phyloP scores from a whole-genome alignment of 352 stramenopile species.

The Globisporangium emineosum region DNA sequence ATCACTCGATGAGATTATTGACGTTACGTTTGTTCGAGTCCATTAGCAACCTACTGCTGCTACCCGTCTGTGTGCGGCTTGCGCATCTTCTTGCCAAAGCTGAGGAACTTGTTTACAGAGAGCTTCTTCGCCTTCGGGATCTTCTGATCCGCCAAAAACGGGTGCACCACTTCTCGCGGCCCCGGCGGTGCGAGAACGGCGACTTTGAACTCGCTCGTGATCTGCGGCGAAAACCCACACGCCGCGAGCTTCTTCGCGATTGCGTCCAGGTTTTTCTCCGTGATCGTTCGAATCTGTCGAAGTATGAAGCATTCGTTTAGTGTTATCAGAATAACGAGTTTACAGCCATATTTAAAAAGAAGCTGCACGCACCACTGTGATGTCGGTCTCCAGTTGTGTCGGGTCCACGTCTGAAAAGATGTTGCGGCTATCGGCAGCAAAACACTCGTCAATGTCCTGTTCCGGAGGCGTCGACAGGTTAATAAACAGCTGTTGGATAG shows the following conservation, averaged over 20 bases:
- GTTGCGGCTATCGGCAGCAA: conserved; percentile 61
- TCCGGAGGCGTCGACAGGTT: conserved; percentile 60
- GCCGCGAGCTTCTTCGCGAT: conserved; percentile 65
- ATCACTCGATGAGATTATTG: neutral
- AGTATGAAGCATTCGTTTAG: neutral
- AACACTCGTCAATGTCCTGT: conserved; percentile 74
- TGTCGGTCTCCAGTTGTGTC: conserved; percentile 54
- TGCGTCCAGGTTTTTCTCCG: conserved; percentile 69
- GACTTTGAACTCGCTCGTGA: conserved; percentile 51
- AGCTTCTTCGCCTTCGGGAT: conserved; percentile 61
- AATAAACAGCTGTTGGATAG: conserved; percentile 77
- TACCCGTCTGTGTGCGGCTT: conserved; percentile 34
- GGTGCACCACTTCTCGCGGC: conserved; percentile 14
- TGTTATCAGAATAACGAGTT: neutral
- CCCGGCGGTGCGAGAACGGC: conserved; percentile 31
- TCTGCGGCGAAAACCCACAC: conserved; percentile 36
- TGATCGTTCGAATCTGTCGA: conserved; percentile 55
- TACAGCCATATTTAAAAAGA: neutral
- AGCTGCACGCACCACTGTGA: conserved; percentile 37
- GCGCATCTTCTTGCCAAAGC: conserved; percentile 55
- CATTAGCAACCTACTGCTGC: neutral
- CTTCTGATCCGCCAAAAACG: conserved; percentile 39
- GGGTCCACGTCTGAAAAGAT: conserved; percentile 66
- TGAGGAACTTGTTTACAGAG: conserved; percentile 73
- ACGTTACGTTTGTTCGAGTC: neutral